Evolutionary conservation across 805 yeast genomes (phyloP).

Genomic region (Cyberlindnera xylosilytica): DNA sequence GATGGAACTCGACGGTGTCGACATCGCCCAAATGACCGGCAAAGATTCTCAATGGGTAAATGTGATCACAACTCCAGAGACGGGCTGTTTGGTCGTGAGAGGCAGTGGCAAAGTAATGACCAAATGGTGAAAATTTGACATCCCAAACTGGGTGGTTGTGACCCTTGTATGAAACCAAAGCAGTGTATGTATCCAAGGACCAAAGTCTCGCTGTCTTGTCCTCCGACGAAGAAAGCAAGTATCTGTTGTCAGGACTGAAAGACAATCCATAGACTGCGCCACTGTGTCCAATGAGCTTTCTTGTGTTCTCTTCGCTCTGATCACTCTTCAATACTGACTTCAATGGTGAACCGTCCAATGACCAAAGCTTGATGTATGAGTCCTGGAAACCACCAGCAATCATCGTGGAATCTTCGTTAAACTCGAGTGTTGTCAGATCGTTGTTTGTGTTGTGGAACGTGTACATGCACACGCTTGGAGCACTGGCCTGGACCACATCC

Average conservation of each 20-base stretch:
- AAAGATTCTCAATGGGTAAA: constrained; percentile 90
- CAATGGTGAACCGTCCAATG: constrained; percentile 85
- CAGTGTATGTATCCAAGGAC: constrained; percentile 89
- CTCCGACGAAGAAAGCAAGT: constrained; percentile 78
- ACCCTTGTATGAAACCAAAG: constrained; percentile 91
- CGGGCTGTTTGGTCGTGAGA: constrained; percentile 98
- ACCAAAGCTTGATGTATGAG: constrained; percentile 87
- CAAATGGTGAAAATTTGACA: constrained; percentile 88
- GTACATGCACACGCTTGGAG: constrained; percentile 97
- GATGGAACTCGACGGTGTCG: constrained; percentile 92
- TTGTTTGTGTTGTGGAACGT: constrained; percentile 94
- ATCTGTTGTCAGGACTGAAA: constrained; percentile 87
- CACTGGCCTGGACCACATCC: constrained; percentile 68
- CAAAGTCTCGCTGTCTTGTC: constrained; percentile 91
- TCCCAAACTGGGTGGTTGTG: constrained; percentile 98
- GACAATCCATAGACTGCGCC: constrained; percentile 91
- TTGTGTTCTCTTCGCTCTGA: constrained; percentile 42
- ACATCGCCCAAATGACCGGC: constrained; percentile 98
- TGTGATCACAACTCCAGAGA: constrained; percentile 97
- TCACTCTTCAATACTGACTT: constrained; percentile 58
- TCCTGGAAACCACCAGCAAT: constrained; percentile 96
- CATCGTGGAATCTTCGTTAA: constrained; percentile 81
- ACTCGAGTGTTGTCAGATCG: constrained; percentile 80
- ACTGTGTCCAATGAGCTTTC: constrained; percentile 77
- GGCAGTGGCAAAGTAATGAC: constrained; percentile 97